phyloP scores from a whole-genome alignment of 140 eudicot genomes.

The Flaveria floridana region DNA sequence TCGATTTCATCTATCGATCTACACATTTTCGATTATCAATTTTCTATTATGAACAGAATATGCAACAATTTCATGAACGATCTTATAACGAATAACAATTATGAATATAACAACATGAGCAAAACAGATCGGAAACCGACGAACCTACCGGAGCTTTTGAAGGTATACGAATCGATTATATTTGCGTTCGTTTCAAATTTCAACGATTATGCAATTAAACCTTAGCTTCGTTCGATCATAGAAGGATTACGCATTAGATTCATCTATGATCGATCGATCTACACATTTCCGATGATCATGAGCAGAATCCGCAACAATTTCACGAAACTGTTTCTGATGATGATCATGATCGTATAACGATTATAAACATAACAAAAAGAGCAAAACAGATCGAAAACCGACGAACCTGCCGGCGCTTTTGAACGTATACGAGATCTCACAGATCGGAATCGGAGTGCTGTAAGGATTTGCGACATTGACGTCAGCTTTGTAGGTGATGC shows the following conservation, averaged over 20 bases:
- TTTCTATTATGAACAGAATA: background rate
- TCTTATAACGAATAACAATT: too few relatives aligned
- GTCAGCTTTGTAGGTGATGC: conserved; percentile 61
- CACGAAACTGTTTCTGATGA: background rate
- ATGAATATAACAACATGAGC: background rate
- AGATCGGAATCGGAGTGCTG: conserved; percentile 61
- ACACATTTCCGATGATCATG: background rate
- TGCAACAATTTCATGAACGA: background rate
- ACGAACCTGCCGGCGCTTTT: conserved; percentile 51
- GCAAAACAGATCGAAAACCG: background rate
- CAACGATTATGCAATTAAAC: too few relatives aligned
- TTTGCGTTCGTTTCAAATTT: too few relatives aligned
- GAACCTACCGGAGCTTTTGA: conserved; percentile 56
- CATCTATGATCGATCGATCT: background rate
- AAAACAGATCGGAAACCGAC: background rate
- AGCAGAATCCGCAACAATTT: background rate
- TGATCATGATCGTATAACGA: too few relatives aligned
- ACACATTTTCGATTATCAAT: background rate
- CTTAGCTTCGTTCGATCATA: too few relatives aligned
- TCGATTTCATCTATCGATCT: background rate
- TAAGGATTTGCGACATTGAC: conserved; percentile 60
- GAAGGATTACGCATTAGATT: too few relatives aligned
- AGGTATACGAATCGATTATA: conserved; percentile 27
- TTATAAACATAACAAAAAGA: background rate
- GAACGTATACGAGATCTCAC: conserved; percentile 55